Base-by-base conservation (phyloP, 1,284 basidiomycete species). In the Ceratobasidium sp. region DNA sequence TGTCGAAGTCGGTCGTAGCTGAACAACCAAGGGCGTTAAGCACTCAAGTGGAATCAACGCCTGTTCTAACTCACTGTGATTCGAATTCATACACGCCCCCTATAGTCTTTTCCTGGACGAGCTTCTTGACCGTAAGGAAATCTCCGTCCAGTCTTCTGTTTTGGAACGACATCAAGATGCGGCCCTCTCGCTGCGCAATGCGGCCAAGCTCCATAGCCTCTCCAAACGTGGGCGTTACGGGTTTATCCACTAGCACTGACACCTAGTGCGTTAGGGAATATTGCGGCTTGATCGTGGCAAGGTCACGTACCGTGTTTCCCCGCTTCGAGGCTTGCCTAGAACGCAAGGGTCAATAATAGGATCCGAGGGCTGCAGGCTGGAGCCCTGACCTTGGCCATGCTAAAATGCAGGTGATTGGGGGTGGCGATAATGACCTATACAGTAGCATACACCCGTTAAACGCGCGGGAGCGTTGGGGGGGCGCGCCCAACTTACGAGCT, bases 361-460 rank as follows among this genome's bases (percentile, higher is more conserved):
- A 56, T 33, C 54, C 12, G 54, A 36, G 30, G 30, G 30, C 54
- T 56, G 54, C 30, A 56, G 6, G 6, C 3, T 12, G 30, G 54
- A 30, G 23, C 25, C 54, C 66, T 48, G 30, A 59, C 66, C 54
- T 70, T 70, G 42, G 66, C 66, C 66, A 70, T 70, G 30, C 28
- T 38, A n/a, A 70, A 70, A n/a, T 70, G 66, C 54, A 70, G 21
- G 54, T 70, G 42, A 44, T 70, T 70, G n/a, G 66, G 66, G 16
- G 66, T 70, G 9, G 66, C 66, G 23, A 70, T 70, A 25, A 70
- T 54, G 44, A 70, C 66, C 66, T 70, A 44, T 2, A 44, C 28
- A 5, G 18, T 28, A 23, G 54, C 66, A 59, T 59, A 59, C 44
- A 59, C 25, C n/a, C 14, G 33, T 56, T 36, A 36, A 14, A 33